These are phyloP conservation scores for Bruguiera sexangula DNA, from an alignment of 345 rosid species.

Conservation along the genomic window DNA sequence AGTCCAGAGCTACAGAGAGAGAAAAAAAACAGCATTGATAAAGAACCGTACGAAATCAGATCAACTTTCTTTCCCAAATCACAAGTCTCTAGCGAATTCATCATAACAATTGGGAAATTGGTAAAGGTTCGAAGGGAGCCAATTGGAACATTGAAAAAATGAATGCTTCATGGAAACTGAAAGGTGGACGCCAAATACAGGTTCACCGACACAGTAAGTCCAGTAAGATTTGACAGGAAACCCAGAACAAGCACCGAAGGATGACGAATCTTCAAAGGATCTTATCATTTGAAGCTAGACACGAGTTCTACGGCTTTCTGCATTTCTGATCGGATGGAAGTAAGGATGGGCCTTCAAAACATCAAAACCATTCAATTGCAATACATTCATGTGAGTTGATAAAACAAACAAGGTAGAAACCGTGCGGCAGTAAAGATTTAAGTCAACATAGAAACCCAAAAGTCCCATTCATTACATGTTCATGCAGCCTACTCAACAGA, in stretches of 20 bases:
- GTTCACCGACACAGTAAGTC: constrained; percentile 11
- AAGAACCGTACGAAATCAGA: neutral
- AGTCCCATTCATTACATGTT: constrained; percentile 2
- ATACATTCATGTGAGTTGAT: neutral
- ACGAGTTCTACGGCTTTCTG: constrained; percentile 74
- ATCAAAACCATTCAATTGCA: constrained; percentile 1
- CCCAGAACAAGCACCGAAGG: constrained; percentile 8
- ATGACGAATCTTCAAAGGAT: constrained; percentile 18
- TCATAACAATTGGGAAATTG: neutral
- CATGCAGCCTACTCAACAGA: neutral
- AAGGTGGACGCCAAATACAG: constrained; percentile 8
- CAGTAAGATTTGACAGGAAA: constrained; percentile 18
- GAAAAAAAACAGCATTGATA: too few species aligned
- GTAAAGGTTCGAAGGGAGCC: neutral
- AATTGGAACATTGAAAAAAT: constrained; percentile 9
- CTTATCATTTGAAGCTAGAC: constrained; percentile 27
- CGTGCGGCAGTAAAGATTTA: neutral
- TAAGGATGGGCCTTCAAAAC: constrained; percentile 80
- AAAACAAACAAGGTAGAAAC: neutral
- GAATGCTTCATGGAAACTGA: constrained; percentile 9
- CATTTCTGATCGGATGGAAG: constrained; percentile 79
- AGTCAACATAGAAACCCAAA: neutral
- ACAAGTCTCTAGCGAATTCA: neutral
- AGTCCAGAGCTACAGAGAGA: neutral
- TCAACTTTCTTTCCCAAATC: neutral